Base-by-base conservation (phyloP, 108 stramenopile genomes). In the Discostella pseudostelligera region DNA sequence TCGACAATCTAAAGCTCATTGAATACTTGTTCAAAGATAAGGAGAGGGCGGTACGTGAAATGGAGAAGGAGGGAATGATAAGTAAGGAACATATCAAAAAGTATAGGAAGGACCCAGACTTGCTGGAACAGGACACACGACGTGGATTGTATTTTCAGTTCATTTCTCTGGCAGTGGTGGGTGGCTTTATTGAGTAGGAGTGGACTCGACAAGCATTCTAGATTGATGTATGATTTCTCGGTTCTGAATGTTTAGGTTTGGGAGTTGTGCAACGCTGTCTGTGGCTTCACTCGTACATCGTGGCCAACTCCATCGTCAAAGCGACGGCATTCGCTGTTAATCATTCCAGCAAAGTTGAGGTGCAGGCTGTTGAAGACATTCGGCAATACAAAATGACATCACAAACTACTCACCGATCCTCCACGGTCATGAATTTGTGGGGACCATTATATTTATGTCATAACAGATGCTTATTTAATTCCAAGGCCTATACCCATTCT, bases 51-150 rank as follows among this genome's bases (percentile, higher is more conserved):
- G 72, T 89, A 14, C 46, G 37, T 17, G 85, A 70, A 63, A 74
- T 86, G 76, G 72, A 84, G 49, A 72, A 82, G 44, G 88, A 83
- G 57, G 88, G 88, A n/a, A 58, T 89, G 83, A 84, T 89, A 26
- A 56, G 66, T 22, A 72, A 79, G 47, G 72, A 71, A 25, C 73
- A 81, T 46, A 32, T 88, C 21, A 66, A 81, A n/a, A 66, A 73
- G 36, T 88, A 88, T 55, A 69, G 69, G 61, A 70, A 84, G 53
- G 77, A 87, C 61, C 88, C 85, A 1, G 54, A 59, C 17, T 62
- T 80, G 22, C 72, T 89, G 65, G 84, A 83, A 59, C 62, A 69
- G 24, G 88, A 89, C 47, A 83, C 82, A 39, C 62, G 83, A 44
- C 72, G 67, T 45, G 78, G 80, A 1, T 51, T 87, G 55, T 86